phyloP scores from a whole-genome alignment of 78 protist genomes.

The Cavenderia fasciculata region DNA sequence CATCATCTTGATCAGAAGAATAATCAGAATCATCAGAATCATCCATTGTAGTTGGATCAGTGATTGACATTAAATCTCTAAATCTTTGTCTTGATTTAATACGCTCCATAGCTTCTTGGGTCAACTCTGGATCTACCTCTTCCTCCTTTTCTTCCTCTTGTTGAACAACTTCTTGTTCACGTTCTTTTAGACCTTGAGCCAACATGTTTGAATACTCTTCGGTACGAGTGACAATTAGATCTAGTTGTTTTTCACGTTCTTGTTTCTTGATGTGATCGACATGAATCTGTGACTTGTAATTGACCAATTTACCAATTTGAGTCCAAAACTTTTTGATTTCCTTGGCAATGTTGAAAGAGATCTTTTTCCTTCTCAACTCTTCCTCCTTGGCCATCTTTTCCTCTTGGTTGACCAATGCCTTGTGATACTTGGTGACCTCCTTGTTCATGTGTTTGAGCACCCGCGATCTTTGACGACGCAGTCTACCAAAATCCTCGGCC shows the following conservation, averaged over 20 bases:
- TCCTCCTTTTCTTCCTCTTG: neutral
- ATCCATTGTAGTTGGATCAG: too few species aligned
- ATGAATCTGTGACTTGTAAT: constrained; percentile 40
- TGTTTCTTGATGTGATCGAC: neutral
- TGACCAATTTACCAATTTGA: constrained; percentile 51
- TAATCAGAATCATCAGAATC: constrained; percentile 18
- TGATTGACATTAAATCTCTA: too few species aligned
- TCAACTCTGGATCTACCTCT: neutral
- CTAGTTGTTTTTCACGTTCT: constrained; percentile 82
- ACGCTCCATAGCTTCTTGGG: neutral
- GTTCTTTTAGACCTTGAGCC: constrained; percentile 44
- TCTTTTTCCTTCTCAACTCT: constrained; percentile 22
- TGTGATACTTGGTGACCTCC: constrained; percentile 11
- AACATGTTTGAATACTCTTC: constrained; percentile 56
- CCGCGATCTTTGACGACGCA: constrained; percentile 57
- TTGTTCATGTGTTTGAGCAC: constrained; percentile 41
- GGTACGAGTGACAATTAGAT: constrained; percentile 86
- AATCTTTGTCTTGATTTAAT: constrained; percentile 36
- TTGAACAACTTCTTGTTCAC: neutral
- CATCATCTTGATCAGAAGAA: neutral
- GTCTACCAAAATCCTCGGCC: constrained; percentile 81
- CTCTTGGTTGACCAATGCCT: neutral
- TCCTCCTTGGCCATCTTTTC: constrained; percentile 43
- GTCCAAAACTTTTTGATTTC: constrained; percentile 77
- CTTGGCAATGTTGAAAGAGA: constrained; percentile 7